Evolutionary conservation across 306 rosid species (phyloP).

Genomic region (Vicia sativa): DNA sequence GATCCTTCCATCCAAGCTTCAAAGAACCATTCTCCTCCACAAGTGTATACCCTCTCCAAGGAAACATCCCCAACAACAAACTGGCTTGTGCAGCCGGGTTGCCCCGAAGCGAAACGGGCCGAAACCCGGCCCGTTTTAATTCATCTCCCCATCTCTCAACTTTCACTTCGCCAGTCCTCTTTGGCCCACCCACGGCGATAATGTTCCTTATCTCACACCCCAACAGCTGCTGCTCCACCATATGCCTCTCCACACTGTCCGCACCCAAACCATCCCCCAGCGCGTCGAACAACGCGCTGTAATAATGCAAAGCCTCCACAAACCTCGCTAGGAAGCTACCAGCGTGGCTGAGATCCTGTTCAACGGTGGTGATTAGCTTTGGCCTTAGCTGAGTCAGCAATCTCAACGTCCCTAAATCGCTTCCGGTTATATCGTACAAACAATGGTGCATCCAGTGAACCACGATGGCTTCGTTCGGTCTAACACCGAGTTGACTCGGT

Average conservation of each 20-base stretch:
- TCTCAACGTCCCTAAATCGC: slow-evolving; percentile 78
- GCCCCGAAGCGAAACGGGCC: slow-evolving; percentile 70
- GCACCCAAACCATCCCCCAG: slow-evolving; percentile 76
- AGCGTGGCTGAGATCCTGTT: slow-evolving; percentile 92
- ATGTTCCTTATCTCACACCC: slow-evolving; percentile 95
- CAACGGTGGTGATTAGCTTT: slow-evolving; percentile 77
- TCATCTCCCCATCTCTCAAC: slow-evolving; percentile 90
- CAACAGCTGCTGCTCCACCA: slow-evolving; percentile 93
- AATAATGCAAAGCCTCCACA: slow-evolving; percentile 95
- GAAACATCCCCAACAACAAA: slow-evolving; percentile 82
- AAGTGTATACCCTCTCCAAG: slow-evolving; percentile 92
- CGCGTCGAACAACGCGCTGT: slow-evolving; percentile 99
- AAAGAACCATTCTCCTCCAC: slow-evolving; percentile 87
- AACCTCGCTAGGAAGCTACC: slow-evolving; percentile 85
- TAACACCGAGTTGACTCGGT: slow-evolving; percentile 68
- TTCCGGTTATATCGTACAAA: slow-evolving; percentile 84
- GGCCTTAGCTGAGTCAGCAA: slow-evolving; percentile 65
- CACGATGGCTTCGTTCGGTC: slow-evolving; percentile 67
- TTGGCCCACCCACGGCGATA: slow-evolving; percentile 94
- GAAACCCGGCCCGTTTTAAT: slow-evolving; percentile 72
- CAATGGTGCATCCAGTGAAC: slow-evolving; percentile 99
- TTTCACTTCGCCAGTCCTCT: slow-evolving; percentile 85
- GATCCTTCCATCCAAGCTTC: slow-evolving; percentile 95
- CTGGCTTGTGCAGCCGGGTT: slow-evolving; percentile 97
- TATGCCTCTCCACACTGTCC: slow-evolving; percentile 76